Evolutionary conservation across 2,329 filamentous ascomycete species (phyloP), one percentile per base, ranked within the genome.

Genomic region (Ophioceras dolichostomum): DNA sequence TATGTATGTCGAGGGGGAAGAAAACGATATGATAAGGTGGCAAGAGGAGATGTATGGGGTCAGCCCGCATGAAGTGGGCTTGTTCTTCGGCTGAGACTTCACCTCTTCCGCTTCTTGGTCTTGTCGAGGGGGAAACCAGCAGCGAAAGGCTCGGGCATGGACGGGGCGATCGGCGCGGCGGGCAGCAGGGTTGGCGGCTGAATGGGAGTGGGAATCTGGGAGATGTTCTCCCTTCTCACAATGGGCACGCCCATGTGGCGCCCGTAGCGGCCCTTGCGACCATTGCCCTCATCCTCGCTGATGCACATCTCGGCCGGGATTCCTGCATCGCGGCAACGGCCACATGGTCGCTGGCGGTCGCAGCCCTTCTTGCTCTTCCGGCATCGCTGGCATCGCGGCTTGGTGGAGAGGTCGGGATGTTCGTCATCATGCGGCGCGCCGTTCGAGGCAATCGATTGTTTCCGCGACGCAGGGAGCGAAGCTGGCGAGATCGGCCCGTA

Each of bases 291-390:
- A 50, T 98, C 91, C 60, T 98, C 91, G 58, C 88, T 95, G 59
- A 98, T 77, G 59, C 91, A 98, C 45, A 89, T 85, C 48, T 96
- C 91, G 41, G 86, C 78, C 40, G 83, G 83, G 49, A 98, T 85
- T 16, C 91, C 91, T 31, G 91, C 91, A 61, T 98, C 91, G 57
- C 87, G 86, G 75, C 91, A 98, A 45, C 91, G 78, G 39, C 87
- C 85, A 54, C 91, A 98, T 20, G 91, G 91, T 28, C 91, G 80
- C 61, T 96, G 91, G 41, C 91, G 81, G 64, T 98, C 91, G 56
- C 91, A 98, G 10, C 91, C 91, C 64, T 98, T 98, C 71, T 98
- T 98, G 65, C 89, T 96, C 75, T 98, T 98, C 52, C 91, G 83
- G 69, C 91, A 98, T 41, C 91, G 83, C 59, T 98, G 91, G 67